phyloP scores from a whole-genome alignment of 768 basidiomycete genomes.

The Russula vinacea region DNA sequence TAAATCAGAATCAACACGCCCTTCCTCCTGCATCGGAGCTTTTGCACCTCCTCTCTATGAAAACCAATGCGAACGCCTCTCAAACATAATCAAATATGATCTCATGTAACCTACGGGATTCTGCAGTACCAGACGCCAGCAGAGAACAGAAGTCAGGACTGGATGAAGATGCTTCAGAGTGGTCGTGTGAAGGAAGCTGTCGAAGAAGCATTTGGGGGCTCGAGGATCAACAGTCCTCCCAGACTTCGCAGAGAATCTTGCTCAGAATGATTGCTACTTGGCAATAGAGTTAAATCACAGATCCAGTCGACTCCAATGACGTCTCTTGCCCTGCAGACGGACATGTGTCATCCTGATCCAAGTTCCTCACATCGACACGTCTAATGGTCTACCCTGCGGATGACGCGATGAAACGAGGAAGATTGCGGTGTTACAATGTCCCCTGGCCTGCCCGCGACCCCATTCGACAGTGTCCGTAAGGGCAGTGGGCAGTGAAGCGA shows the following conservation, averaged over 20 bases:
- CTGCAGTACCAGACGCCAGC: slow-evolving; percentile 30
- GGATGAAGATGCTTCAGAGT: slow-evolving; percentile 26
- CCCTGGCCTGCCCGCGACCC: neutral
- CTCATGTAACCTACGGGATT: slow-evolving; percentile 34
- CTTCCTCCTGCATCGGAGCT: slow-evolving; percentile 28
- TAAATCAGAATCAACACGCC: slow-evolving; percentile 14
- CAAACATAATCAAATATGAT: slow-evolving; percentile 31
- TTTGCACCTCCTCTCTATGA: slow-evolving; percentile 25
- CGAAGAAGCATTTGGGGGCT: slow-evolving; percentile 20
- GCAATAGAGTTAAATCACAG: slow-evolving; percentile 13
- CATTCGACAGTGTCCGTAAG: neutral
- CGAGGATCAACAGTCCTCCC: slow-evolving; percentile 12
- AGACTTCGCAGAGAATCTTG: slow-evolving; percentile 10
- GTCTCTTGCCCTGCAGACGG: neutral
- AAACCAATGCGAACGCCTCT: slow-evolving; percentile 6
- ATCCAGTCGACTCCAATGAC: neutral
- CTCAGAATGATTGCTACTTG: slow-evolving; percentile 24
- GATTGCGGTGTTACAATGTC: neutral
- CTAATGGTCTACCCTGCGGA: neutral
- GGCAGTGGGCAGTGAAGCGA: slow-evolving; percentile 10
- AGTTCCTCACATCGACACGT: neutral
- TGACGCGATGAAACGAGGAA: neutral
- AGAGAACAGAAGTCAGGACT: slow-evolving; percentile 23
- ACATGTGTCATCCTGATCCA: neutral
- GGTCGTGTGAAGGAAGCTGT: slow-evolving; percentile 26